Evolutionary conservation across 371 early-diverging fungal species (phyloP).

Genomic region (Ordospora colligata): DNA sequence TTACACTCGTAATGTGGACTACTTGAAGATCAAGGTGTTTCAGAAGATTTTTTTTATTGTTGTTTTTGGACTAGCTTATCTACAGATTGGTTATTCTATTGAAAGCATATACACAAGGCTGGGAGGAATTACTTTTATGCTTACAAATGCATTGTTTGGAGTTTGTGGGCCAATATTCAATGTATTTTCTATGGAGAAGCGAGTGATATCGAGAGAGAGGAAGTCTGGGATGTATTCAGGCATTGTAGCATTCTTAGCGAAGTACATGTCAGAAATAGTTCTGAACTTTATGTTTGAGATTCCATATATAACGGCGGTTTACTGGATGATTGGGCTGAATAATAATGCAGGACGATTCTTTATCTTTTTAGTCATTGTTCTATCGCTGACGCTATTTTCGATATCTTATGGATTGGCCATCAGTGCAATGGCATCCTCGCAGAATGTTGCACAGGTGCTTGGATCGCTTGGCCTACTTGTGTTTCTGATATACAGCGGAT

Average conservation of each 20-base stretch:
- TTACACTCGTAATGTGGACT: conserved; percentile 49
- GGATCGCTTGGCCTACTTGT: conserved; percentile 61
- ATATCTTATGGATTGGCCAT: conserved; percentile 60
- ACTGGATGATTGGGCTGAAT: conserved; percentile 61
- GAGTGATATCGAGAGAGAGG: conserved; percentile 63
- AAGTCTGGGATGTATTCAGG: conserved; percentile 62
- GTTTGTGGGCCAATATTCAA: conserved; percentile 61
- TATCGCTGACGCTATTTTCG: conserved; percentile 50
- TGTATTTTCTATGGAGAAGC: conserved; percentile 58
- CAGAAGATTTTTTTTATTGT: conserved; percentile 52
- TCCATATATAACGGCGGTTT: conserved; percentile 54
- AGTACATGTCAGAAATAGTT: conserved; percentile 59
- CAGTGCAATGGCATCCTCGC: conserved; percentile 58
- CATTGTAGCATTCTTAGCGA: conserved; percentile 61
- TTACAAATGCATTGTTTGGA: conserved; percentile 62
- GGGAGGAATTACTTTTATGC: conserved; percentile 62
- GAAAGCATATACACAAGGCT: conserved; percentile 61
- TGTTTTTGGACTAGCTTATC: conserved; percentile 31
- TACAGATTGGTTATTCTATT: conserved; percentile 34
- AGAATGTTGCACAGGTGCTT: conserved; percentile 61
- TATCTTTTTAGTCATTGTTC: conserved; percentile 55
- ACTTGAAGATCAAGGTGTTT: conserved; percentile 54
- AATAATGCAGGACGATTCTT: conserved; percentile 46
- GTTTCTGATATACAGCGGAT: conserved; percentile 63
- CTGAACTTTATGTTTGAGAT: conserved; percentile 42